Evolutionary conservation across 2,329 filamentous ascomycete species (phyloP).

Genomic region (Neonectria faginata): DNA sequence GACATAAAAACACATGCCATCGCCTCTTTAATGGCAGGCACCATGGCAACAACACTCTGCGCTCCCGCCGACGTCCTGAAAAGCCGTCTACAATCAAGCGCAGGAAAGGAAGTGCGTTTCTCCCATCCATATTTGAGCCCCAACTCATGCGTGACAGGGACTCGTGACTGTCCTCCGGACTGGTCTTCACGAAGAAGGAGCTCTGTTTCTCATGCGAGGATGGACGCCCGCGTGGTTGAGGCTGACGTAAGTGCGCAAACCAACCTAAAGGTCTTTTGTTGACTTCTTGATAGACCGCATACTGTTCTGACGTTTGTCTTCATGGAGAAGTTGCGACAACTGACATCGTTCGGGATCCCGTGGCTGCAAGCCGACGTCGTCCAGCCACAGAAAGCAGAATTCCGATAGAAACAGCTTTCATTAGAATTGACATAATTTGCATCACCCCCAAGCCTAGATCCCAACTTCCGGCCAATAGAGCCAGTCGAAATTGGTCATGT

Average conservation of each 20-base stretch:
- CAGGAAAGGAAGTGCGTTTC: slow-evolving; percentile 42
- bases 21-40: slow-evolving; percentile 57
- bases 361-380: slow-evolving; percentile 33
- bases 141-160: slow-evolving; percentile 38
- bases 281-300: slow-evolving; percentile 49
- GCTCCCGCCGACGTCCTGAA: slow-evolving; percentile 60
- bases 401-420: slow-evolving; percentile 29
- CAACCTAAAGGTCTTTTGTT: fast-evolving
- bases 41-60: slow-evolving; percentile 59
- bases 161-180: slow-evolving; percentile 50
- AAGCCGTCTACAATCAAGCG: slow-evolving; percentile 53
- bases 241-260: slow-evolving; percentile 51
- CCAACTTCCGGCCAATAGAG: slow-evolving; percentile 64
- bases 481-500: slow-evolving; percentile 69
- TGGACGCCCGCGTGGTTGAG: slow-evolving; percentile 60
- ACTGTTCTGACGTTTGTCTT: slow-evolving; percentile 61
- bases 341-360: slow-evolving; percentile 43
- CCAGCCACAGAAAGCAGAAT: slow-evolving; percentile 19
- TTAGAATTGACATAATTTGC: background rate
- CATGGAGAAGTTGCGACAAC: slow-evolving; percentile 57
- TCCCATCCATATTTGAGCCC: background rate
- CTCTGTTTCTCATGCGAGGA: slow-evolving; percentile 58
- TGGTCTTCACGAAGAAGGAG: slow-evolving; percentile 54
- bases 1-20: slow-evolving; percentile 55
- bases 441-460: slow-evolving; percentile 33